Evolutionary conservation across 495 filamentous ascomycete species (phyloP).

Genomic region (Neurospora sp.): DNA sequence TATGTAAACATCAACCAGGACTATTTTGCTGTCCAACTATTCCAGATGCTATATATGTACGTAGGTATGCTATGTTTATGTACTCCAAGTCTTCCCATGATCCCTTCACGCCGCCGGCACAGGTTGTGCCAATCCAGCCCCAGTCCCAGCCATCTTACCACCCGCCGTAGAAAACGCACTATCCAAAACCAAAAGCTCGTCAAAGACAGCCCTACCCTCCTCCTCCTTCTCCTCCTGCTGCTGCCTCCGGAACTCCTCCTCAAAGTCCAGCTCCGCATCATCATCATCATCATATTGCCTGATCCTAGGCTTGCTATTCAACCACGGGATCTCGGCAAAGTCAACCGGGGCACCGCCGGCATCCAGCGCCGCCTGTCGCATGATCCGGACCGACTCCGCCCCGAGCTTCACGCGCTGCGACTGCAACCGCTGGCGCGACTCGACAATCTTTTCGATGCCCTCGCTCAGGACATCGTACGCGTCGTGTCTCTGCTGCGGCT

Average conservation of each 20-base stretch:
- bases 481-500: background rate
- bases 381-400: slow-evolving; percentile 13
- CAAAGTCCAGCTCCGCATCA: background rate
- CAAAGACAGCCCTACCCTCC: background rate
- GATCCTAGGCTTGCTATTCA: background rate
- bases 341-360: slow-evolving; percentile 9
- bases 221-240: background rate
- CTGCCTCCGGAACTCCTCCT: background rate
- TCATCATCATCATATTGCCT: background rate
- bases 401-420: slow-evolving; percentile 10
- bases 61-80: background rate
- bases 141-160: background rate
- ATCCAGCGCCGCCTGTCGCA: slow-evolving; percentile 17
- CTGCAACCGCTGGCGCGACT: slow-evolving; percentile 5
- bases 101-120: background rate
- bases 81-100: background rate
- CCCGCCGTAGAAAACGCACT: background rate
- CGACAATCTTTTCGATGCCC: slow-evolving; percentile 4
- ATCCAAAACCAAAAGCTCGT: background rate
- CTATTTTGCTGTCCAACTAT: background rate
- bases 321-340: slow-evolving; percentile 15
- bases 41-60: background rate
- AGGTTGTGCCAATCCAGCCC: background rate
- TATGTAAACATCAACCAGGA: background rate
- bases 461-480: slow-evolving; percentile 5